phyloP scores from a whole-genome alignment of 441 rosid genomes.

The Eutrema salsugineum region DNA sequence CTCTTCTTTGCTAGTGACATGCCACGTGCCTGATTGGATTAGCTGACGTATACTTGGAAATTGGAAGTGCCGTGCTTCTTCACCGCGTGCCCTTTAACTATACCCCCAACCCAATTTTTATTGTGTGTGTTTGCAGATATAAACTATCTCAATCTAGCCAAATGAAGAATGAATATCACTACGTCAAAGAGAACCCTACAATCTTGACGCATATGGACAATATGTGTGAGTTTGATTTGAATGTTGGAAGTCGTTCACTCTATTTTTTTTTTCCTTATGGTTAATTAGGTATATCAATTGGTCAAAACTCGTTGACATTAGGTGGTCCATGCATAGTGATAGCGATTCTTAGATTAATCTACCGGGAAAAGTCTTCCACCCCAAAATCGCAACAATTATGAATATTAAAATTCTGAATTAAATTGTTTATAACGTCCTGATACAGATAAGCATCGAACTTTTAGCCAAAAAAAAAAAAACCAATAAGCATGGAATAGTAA shows the following conservation, averaged over 20 bases:
- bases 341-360: not conserved
- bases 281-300: not conserved
- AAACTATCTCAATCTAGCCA: not conserved
- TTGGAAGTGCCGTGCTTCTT: slow-evolving; percentile 5
- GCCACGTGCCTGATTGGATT: slow-evolving; percentile 7
- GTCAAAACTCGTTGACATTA: not conserved
- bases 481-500: not conserved
- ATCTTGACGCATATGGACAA: not conserved
- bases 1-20: not conserved
- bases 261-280: not conserved
- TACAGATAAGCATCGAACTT: not conserved
- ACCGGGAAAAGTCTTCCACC: not conserved
- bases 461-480: not conserved
- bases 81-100: slow-evolving; percentile 15
- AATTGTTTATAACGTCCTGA: not conserved
- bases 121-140: not conserved
- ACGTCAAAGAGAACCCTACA: not conserved
- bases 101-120: not conserved
- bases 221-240: not conserved
- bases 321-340: slow-evolving; percentile 4
- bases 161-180: not conserved
- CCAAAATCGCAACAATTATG: not conserved
- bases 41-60: slow-evolving; percentile 18
- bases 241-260: not conserved
- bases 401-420: not conserved